Conservation (phyloP, 345 rosid species). For the Moricandia arvensis region DNA sequence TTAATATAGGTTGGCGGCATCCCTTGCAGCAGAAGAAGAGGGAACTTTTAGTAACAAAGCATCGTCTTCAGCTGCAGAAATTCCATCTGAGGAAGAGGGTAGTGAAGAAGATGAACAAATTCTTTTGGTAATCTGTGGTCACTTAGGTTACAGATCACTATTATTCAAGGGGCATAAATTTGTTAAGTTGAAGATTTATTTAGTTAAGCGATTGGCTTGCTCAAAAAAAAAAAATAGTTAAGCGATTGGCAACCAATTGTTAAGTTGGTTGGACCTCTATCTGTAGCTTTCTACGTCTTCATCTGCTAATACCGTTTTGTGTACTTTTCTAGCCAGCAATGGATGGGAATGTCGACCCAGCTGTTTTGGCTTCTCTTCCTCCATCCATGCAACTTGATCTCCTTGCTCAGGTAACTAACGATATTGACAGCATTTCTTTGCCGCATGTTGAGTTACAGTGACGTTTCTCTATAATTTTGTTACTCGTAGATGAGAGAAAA, state of each 20-base stretch:
- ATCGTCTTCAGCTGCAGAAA: conserved; percentile 46
- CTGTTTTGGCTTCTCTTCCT: conserved; percentile 84
- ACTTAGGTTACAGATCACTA: not conserved
- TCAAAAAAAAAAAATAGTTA: too few species aligned
- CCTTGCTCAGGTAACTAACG: conserved; percentile 72
- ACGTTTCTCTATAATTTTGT: conserved; percentile 17
- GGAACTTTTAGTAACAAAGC: conserved; percentile 30
- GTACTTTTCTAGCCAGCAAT: conserved; percentile 44
- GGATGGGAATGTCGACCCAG: conserved; percentile 72
- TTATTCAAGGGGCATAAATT: not conserved
- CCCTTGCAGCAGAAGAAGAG: conserved; percentile 59
- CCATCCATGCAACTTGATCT: conserved; percentile 93
- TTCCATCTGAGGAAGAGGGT: conserved; percentile 46
- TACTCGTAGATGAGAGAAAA: conserved; percentile 82
- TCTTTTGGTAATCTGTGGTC: conserved; percentile 33
- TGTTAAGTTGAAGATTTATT: not conserved
- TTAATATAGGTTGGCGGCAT: conserved; percentile 65
- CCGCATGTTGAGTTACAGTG: conserved; percentile 19
- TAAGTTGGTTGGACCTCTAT: too few species aligned
- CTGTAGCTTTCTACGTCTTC: too few species aligned
- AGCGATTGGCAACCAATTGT: too few species aligned
- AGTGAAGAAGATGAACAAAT: conserved; percentile 58
- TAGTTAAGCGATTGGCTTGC: not conserved
- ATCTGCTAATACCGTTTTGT: conserved; percentile 17
- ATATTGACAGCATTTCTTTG: conserved; percentile 6